These are phyloP conservation scores for Camillea tinctor DNA, from an alignment of 2,329 filamentous ascomycete genomes.

Conservation along the genomic window DNA sequence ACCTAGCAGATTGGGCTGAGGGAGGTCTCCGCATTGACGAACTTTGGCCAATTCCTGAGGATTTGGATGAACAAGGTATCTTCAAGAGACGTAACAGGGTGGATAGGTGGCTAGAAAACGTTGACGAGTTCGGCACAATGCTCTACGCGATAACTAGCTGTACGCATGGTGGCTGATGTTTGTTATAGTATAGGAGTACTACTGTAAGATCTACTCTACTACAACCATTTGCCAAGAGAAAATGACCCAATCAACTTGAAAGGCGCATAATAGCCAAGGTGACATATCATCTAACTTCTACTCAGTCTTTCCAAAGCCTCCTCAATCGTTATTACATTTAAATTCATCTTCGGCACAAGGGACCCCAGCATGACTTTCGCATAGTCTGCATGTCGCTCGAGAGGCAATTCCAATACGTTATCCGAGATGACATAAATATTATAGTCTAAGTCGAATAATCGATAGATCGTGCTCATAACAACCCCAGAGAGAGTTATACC, in stretches of 20 bases:
- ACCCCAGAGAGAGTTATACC: background rate
- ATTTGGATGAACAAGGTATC: slow-evolving; percentile 32
- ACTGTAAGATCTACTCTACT: no score
- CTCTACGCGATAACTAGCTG: slow-evolving; percentile 48
- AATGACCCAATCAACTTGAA: no score
- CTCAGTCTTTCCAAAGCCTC: background rate
- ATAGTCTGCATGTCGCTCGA: background rate
- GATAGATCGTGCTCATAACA: background rate
- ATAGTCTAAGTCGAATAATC: background rate
- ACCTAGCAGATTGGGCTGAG: slow-evolving; percentile 43
- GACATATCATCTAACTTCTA: background rate
- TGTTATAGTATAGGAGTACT: no score
- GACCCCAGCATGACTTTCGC: background rate
- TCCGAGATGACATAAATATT: background rate
- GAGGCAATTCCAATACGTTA: background rate
- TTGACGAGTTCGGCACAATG: slow-evolving; percentile 56
- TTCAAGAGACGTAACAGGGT: slow-evolving; percentile 37
- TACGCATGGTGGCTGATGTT: slow-evolving; percentile 39
- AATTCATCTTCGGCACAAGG: background rate
- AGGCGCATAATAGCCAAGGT: background rate
- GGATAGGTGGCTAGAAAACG: slow-evolving; percentile 47
- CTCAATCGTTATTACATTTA: background rate
- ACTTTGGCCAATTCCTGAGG: slow-evolving; percentile 44
- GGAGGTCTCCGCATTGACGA: slow-evolving; percentile 47
- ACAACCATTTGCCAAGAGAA: no score